Conservation (phyloP, 768 basidiomycete genomes). For the Phylloporus sp. region DNA sequence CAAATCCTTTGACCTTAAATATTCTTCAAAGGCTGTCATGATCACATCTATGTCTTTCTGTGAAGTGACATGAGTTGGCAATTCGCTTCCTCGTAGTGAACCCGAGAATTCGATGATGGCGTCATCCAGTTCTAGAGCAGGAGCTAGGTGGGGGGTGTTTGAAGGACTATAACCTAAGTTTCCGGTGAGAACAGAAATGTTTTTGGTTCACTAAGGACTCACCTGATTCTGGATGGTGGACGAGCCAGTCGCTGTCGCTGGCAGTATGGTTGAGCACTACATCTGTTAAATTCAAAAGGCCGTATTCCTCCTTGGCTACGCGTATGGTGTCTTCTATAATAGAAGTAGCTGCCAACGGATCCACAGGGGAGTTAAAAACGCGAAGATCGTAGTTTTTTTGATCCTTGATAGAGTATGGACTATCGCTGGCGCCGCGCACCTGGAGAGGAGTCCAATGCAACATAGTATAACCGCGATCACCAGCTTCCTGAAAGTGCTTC, state of each 20-base stretch:
- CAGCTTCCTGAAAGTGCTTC: constrained; percentile 75
- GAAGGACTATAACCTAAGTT: constrained; percentile 76
- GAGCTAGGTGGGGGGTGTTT: constrained; percentile 87
- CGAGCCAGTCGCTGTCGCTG: constrained; percentile 86
- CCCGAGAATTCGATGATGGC: constrained; percentile 79
- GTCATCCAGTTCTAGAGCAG: constrained; percentile 89
- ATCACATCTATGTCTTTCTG: constrained; percentile 65
- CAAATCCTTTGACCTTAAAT: constrained; percentile 61
- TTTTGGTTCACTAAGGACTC: constrained; percentile 16
- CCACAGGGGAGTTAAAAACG: constrained; percentile 48
- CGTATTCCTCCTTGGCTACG: constrained; percentile 77
- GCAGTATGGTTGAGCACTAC: constrained; percentile 98
- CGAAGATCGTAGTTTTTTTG: constrained; percentile 80
- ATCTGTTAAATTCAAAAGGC: constrained; percentile 86
- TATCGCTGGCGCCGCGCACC: constrained; percentile 81
- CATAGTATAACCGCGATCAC: constrained; percentile 94
- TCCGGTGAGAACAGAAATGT: constrained; percentile 2
- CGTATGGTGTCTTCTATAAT: constrained; percentile 61
- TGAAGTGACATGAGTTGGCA: constrained; percentile 67
- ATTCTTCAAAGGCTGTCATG: constrained; percentile 54
- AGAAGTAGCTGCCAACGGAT: constrained; percentile 48
- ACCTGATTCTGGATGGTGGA: constrained; percentile 95
- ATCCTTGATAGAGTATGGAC: constrained; percentile 90
- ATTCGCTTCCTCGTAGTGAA: constrained; percentile 54
- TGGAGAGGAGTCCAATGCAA: constrained; percentile 95